A percentile compares a stretch with the other conserved stretches of the same genome.
Evolutionary conservation across 169 alveolate species (phyloP).

Genomic region (Cryptosporidium xiaoi): DNA sequence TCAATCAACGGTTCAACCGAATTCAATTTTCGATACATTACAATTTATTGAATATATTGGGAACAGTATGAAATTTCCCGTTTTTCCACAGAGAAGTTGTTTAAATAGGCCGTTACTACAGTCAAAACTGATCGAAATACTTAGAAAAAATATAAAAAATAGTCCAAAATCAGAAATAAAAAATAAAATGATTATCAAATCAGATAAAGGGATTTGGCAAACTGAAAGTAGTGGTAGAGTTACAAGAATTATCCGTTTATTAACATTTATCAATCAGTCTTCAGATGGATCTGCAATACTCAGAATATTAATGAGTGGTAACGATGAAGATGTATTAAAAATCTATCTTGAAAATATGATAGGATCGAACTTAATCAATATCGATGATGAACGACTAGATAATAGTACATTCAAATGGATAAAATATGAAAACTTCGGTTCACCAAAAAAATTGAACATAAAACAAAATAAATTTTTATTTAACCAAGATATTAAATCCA

Average conservation of each 20-base stretch:
- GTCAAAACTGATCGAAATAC: constrained; percentile 45
- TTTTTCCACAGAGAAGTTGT: constrained; percentile 64
- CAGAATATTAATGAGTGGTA: constrained; percentile 64
- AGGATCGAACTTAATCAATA: constrained; percentile 33
- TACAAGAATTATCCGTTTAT: constrained; percentile 44
- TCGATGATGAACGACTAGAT: constrained; percentile 1
- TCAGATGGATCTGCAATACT: constrained; percentile 56
- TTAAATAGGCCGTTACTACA: constrained; percentile 46
- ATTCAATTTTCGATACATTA: constrained; percentile 61
- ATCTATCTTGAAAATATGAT: constrained; percentile 39
- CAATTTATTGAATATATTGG: constrained; percentile 58
- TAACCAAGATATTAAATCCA: not conserved
- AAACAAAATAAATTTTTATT: not conserved
- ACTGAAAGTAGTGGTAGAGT: constrained; percentile 71
- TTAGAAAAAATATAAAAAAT: constrained; percentile 21
- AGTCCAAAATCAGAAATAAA: not conserved
- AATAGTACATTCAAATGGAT: constrained; percentile 51
- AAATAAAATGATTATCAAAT: constrained; percentile 16
- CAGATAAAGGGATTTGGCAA: constrained; percentile 67
- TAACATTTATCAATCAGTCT: constrained; percentile 57
- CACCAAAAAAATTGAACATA: not conserved
- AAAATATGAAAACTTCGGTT: constrained; percentile 1
- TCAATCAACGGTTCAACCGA: constrained; percentile 55
- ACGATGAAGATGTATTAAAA: constrained; percentile 50
- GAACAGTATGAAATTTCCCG: constrained; percentile 65